Evolutionary conservation across 257 asterid species (phyloP), one percentile per base, ranked within the genome.

Genomic region (Voacanga thouarsii): DNA sequence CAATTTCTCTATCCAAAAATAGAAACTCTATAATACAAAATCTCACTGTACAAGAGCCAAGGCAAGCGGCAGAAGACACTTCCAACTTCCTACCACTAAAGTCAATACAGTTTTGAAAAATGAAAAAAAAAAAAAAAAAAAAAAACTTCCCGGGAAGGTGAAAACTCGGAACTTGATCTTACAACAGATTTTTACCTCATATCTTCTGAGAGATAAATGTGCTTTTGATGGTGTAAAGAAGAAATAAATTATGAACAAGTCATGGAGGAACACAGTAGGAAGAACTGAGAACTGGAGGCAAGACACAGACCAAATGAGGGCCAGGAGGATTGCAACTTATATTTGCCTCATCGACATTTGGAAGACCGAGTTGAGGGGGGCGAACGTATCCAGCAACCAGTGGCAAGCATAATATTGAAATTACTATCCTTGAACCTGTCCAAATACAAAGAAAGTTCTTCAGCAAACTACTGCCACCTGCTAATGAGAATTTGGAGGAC

Each of bases 321-420:
- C 96, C 96, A 0, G 97, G 97, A 59, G 98, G 98, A 78, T 93
- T 96, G 94, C 97, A 93, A 71, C 96, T 92, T 86, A 93, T 90
- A 80, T 90, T 87, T 18, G 91, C 86, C 81, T 89, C 82, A 9
- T 88, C 90, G 5, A 93, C 88, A 33, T 90, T 84, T 7, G 99
- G 99, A 81, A 96, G 85, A 41, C 90, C 86, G 23, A 96, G 91
- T 66, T 92, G 96, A 75, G 98, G 98, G 45, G 99, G 99, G 28
- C 91, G 92, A 23, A 96, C 92, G 55, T 96, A 96, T 77, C 99
- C 99, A 76, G 99, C 94, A 81, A 92, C 95, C 71, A 93, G 90
- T 33, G 99, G 98, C 81, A 96, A 85, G 82, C 98, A 93, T 71
- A 90, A 80, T 82, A 96, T 81, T 7, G 98, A 90, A 78, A 93